phyloP scores from a whole-genome alignment of 2,329 filamentous ascomycete genomes.

The Microdochium trichocladiopsis region DNA sequence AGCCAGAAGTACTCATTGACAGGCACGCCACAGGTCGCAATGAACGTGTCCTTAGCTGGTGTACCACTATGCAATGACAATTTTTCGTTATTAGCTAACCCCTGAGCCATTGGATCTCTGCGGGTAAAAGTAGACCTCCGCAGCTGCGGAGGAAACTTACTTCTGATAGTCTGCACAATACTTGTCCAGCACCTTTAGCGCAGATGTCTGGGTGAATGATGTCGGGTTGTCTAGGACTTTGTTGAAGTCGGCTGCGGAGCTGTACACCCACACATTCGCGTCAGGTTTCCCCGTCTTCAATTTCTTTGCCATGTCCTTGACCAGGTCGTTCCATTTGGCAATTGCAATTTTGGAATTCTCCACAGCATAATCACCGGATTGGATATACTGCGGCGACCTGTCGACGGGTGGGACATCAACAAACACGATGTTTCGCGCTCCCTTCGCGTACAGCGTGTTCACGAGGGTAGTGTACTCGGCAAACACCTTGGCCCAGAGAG shows the following conservation, averaged over 20 bases:
- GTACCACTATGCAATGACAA: slow-evolving; percentile 31
- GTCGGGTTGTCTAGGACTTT: slow-evolving; percentile 43
- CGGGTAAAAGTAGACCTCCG: slow-evolving; percentile 14
- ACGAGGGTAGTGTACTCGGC: slow-evolving; percentile 32
- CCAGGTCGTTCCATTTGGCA: slow-evolving; percentile 39
- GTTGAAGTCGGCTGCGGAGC: slow-evolving; percentile 43
- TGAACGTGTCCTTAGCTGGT: slow-evolving; percentile 28
- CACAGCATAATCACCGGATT: slow-evolving; percentile 25
- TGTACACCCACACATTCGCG: slow-evolving; percentile 43
- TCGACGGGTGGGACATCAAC: slow-evolving; percentile 53
- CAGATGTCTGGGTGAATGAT: slow-evolving; percentile 39
- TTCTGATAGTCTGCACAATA: slow-evolving; percentile 49
- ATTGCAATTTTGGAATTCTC: slow-evolving; percentile 34
- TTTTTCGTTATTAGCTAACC: slow-evolving; percentile 6
- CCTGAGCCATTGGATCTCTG: neutral
- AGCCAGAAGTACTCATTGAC: slow-evolving; percentile 61
- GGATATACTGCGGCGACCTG: slow-evolving; percentile 38
- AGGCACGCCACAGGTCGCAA: slow-evolving; percentile 39
- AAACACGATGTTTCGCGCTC: slow-evolving; percentile 51
- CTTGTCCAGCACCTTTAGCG: slow-evolving; percentile 45
- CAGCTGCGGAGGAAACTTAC: too few species aligned
- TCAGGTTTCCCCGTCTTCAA: slow-evolving; percentile 29
- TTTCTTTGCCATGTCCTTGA: slow-evolving; percentile 30
- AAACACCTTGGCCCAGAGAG: slow-evolving; percentile 31
- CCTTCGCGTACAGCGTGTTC: slow-evolving; percentile 39